Evolutionary conservation across 1,284 basidiomycete species (phyloP), one percentile per base, ranked within the genome.

Genomic region (Apiotrichum montevideense): DNA sequence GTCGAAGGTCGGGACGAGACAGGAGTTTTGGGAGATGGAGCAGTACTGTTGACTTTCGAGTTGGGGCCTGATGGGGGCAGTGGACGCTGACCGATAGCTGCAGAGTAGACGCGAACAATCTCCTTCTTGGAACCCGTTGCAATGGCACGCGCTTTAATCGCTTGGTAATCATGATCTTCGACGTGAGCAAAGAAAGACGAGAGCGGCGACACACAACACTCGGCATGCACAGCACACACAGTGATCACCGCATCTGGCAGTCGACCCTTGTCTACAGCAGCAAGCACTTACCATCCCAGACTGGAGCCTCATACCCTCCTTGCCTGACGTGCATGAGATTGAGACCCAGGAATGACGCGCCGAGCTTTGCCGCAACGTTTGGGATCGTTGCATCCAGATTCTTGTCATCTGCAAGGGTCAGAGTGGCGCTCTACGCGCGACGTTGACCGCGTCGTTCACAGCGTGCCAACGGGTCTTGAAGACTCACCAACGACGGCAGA

Each of bases 231-330:
- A 29, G 29, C 29, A 29, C 29, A 29, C 29, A 29, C 29, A 29
- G 29, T 29, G 29, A 29, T 29, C 29, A 29, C 29, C 29, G 29
- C 29, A 3, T 3, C 29, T 29, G 29, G 29, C 29, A 29, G 29
- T 29, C 29, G 29, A 29, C 29, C 29, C 29, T 29, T 29, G 29
- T 29, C 29, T 3, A 29, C 29, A 29, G 29, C 3, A 29, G 29
- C 29, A 29, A 29, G 32, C 6, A 65, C 68, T 55, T 47, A 72
- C 70, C 63, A 54, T 72, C 70, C 55, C 58, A 63, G 2, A 72
- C 62, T 21, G 65, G 63, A 1, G 63, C 63, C 48, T 69, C 66
- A 37, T 61, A 33, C 3, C 66, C 70, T 10, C 62, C 58, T 3
- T 60, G 52, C 41, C 70, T 57, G 10, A 72, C 59, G 49, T 72